Base-by-base conservation (phyloP, 1,139 yeast species). In the Taphrina confusa region DNA sequence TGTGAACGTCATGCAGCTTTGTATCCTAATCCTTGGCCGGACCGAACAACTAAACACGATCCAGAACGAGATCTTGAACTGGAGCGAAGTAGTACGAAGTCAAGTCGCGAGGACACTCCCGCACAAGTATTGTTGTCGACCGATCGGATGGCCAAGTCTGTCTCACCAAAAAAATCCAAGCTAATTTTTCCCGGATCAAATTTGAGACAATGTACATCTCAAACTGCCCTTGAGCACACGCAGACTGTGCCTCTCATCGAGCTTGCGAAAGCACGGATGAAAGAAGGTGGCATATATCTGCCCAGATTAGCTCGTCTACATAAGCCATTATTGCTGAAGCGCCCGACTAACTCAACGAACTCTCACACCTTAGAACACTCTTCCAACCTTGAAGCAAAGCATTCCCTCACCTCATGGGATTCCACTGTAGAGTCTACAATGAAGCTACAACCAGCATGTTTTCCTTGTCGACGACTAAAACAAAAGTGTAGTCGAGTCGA, bases 1-100 rank as follows among this genome's bases (percentile, higher is more conserved):
- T 57, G 61, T 30, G 50, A 50, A 34, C 40, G 61, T 4, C 61
- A 57, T 28, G 36, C 61, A 16, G 50, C 40, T 31, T 25, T 57
- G 14, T 57, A 49, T 16, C 30, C 31, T n/a, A 23, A 20, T 12
- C 45, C 57, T 11, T 57, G 61, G 61, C 61, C 61, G 8, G 22
- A 30, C n/a, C 22, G 60, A 16, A 34, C 60, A 6, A 36, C 50
- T 23, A 45, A 45, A 31, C 12, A 9, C n/a, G n/a, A n/a, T n/a
- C 14, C 39, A 6, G 9, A n/a, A 34, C 39, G 16, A 9, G 8
- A 34, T 11, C 9, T 37, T 18, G 25, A 22, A 5, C n/a, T n/a
- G n/a, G n/a, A 18, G 23, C n/a, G 8, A 18, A 28, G 11, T 11
- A 18, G 12, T 18, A 37, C 22, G 11, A 37, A 37, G 20, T 9